Evolutionary conservation across 2,329 filamentous ascomycete species (phyloP).

Genomic region (Cordyceps javanica): DNA sequence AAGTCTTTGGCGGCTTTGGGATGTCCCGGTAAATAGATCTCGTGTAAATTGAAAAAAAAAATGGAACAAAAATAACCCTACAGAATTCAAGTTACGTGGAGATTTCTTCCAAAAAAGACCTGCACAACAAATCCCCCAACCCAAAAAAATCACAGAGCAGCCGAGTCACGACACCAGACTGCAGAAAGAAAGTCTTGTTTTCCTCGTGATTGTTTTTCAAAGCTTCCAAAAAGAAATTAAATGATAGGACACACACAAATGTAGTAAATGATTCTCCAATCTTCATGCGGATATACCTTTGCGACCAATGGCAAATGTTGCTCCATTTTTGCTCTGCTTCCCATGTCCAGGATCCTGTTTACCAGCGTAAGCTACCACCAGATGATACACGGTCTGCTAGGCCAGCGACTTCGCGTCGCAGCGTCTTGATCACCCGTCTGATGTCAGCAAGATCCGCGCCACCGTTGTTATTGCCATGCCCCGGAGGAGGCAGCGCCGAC

Average conservation of each 20-base stretch:
- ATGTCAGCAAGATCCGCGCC: slow-evolving; percentile 40
- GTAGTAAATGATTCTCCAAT: neutral
- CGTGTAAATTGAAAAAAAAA: neutral
- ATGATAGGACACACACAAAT: neutral
- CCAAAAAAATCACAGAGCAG: neutral
- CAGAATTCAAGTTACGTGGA: neutral
- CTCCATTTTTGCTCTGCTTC: neutral
- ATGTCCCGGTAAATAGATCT: neutral
- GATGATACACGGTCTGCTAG: slow-evolving; percentile 37
- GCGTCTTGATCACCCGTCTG: slow-evolving; percentile 34
- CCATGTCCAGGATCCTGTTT: neutral
- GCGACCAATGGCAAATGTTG: neutral
- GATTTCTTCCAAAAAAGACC: neutral
- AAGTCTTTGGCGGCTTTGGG: no score
- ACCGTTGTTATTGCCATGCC: slow-evolving; percentile 37
- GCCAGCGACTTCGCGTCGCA: slow-evolving; percentile 39
- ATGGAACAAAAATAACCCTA: neutral
- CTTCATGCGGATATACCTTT: neutral
- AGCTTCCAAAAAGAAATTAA: slow-evolving; percentile 4
- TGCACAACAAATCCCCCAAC: neutral
- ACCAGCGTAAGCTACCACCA: slow-evolving; percentile 36
- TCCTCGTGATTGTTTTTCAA: slow-evolving; percentile 2
- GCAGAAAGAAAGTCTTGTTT: neutral
- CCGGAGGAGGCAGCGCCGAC: slow-evolving; percentile 33
- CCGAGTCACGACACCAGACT: neutral